These are phyloP conservation scores for Sphaerulina populicola DNA, from an alignment of 2,329 filamentous ascomycete species.

Conservation along the genomic window DNA sequence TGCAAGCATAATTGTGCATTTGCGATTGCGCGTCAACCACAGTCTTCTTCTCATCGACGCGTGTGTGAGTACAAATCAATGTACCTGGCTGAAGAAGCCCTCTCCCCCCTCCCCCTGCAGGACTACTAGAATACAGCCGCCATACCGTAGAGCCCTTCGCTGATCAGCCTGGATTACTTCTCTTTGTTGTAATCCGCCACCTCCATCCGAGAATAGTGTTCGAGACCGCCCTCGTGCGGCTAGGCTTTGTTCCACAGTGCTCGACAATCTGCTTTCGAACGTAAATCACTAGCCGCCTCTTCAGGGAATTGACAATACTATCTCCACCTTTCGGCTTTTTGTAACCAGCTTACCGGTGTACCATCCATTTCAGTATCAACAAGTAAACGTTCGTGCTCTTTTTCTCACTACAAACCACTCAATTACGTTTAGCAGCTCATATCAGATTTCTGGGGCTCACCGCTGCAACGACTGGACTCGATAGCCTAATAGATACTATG, in stretches of 20 bases:
- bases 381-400: background rate
- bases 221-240: background rate
- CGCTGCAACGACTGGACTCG: background rate
- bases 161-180: background rate
- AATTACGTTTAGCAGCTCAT: background rate
- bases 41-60: no score
- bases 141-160: background rate
- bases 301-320: background rate
- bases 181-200: background rate
- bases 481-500: background rate
- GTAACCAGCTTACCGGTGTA: background rate
- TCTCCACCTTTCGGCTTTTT: background rate
- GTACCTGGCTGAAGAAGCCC: background rate
- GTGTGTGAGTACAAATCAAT: background rate
- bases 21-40: no score
- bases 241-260: background rate
- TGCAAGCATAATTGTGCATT: no score
- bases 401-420: background rate
- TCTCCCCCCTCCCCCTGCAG: background rate
- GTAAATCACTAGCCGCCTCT: background rate
- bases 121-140: background rate
- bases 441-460: background rate
- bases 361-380: background rate
- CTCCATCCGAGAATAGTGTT: background rate
- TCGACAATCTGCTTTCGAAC: background rate